A percentile compares a stretch with the other conserved stretches of the same genome.
Conservation (phyloP, 106 monocot genomes). For the Platanthera zijinensis region DNA sequence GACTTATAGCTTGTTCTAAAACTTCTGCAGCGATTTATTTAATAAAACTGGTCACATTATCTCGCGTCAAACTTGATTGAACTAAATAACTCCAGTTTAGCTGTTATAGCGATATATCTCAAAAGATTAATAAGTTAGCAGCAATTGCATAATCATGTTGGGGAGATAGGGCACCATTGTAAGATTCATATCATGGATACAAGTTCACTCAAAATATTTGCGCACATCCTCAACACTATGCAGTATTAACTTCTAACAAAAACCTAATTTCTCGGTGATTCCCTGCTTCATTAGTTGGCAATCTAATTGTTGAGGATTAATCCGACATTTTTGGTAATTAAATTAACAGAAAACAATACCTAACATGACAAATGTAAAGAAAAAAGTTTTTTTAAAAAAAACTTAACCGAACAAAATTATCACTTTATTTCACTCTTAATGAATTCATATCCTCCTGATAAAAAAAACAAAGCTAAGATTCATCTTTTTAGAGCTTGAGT, state of each 20-base stretch:
- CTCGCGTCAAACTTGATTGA: too few relatives aligned
- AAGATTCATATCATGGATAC: neutral
- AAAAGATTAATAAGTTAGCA: neutral
- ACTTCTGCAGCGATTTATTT: too few relatives aligned
- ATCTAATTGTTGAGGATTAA: neutral
- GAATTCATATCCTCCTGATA: neutral
- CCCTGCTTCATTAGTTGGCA: neutral
- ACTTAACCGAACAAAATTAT: neutral
- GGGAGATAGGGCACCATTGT: neutral
- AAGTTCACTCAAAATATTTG: neutral
- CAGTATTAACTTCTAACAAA: neutral
- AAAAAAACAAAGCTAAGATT: neutral
- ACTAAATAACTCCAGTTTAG: too few relatives aligned
- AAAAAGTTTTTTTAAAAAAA: neutral
- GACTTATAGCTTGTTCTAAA: too few relatives aligned
- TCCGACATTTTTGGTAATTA: neutral
- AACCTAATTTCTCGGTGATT: neutral
- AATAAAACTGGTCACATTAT: too few relatives aligned
- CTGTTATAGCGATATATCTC: too few relatives aligned
- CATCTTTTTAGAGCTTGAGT: neutral
- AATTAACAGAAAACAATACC: neutral
- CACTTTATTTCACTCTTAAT: neutral
- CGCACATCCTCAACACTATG: neutral
- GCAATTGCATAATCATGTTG: neutral
- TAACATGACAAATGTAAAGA: neutral